Evolutionary conservation across 495 filamentous ascomycete species (phyloP).

Genomic region (Daldinia concentrica): DNA sequence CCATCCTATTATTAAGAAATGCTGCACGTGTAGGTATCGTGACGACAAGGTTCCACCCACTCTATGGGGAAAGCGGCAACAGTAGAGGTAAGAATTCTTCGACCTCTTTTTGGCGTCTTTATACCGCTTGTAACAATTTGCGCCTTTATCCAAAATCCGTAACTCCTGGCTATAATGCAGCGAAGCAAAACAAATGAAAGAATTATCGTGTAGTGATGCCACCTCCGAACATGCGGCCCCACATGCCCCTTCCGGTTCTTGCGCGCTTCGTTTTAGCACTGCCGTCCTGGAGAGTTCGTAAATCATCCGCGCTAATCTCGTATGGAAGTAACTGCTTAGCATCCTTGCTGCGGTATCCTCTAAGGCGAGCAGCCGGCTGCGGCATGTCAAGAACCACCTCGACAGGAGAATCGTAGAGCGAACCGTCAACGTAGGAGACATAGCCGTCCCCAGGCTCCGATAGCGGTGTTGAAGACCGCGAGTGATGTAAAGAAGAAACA

Average conservation of each 20-base stretch:
- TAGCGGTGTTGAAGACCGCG: slow-evolving; percentile 57
- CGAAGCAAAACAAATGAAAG: slow-evolving; percentile 28
- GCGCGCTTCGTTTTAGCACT: slow-evolving; percentile 51
- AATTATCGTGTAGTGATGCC: slow-evolving; percentile 18
- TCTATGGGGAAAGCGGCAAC: slow-evolving; percentile 24
- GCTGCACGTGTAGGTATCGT: slow-evolving; percentile 28
- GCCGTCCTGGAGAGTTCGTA: slow-evolving; percentile 51
- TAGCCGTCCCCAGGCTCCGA: slow-evolving; percentile 48
- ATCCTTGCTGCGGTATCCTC: slow-evolving; percentile 28
- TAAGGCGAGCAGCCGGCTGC: slow-evolving; percentile 26
- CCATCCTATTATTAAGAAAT: slow-evolving; percentile 25
- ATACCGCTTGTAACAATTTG: slow-evolving; percentile 27
- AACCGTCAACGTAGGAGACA: slow-evolving; percentile 47
- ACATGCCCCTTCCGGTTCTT: slow-evolving; percentile 49
- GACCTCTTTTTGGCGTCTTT: slow-evolving; percentile 28
- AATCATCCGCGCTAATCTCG: slow-evolving; percentile 57
- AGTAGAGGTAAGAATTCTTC: slow-evolving; percentile 11
- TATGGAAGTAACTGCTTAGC: slow-evolving; percentile 53
- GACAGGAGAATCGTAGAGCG: slow-evolving; percentile 53
- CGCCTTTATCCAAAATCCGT: slow-evolving; percentile 19
- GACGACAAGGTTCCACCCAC: slow-evolving; percentile 25
- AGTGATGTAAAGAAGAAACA: slow-evolving; percentile 46
- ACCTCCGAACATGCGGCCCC: slow-evolving; percentile 53
- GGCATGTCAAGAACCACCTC: slow-evolving; percentile 49
- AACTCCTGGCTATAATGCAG: slow-evolving; percentile 42